A percentile compares a stretch with the other conserved stretches of the same genome.
phyloP scores from a whole-genome alignment of 768 basidiomycete species.

The Dendrothele bispora region DNA sequence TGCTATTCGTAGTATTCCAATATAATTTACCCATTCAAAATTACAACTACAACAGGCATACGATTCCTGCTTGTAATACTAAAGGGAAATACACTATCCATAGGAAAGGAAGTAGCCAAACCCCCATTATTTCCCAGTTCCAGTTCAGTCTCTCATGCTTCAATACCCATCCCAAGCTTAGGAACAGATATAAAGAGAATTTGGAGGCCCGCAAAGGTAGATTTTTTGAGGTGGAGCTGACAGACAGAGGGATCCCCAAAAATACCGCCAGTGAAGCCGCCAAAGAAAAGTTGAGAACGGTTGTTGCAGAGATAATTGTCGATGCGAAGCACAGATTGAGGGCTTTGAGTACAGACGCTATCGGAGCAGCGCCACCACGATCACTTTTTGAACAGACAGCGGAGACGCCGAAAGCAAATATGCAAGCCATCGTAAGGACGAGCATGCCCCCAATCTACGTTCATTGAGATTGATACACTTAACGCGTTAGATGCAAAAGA shows the following conservation, averaged over 20 bases:
- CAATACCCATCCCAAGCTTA: slow-evolving; percentile 63
- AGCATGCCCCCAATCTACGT: slow-evolving; percentile 22
- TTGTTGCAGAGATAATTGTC: slow-evolving; percentile 78
- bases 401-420: slow-evolving; percentile 33
- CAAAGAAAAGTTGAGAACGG: slow-evolving; percentile 92
- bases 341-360: slow-evolving; percentile 59
- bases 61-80: slow-evolving; percentile 67
- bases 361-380: slow-evolving; percentile 31
- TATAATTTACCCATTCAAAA: no score
- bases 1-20: not conserved
- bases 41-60: slow-evolving; percentile 44
- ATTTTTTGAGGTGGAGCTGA: slow-evolving; percentile 33
- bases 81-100: slow-evolving; percentile 80
- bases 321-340: slow-evolving; percentile 84
- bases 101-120: slow-evolving; percentile 83
- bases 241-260: slow-evolving; percentile 47
- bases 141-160: slow-evolving; percentile 51
- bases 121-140: slow-evolving; percentile 78
- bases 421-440: slow-evolving; percentile 27
- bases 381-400: slow-evolving; percentile 21
- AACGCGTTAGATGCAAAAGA: not conserved
- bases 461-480: slow-evolving; percentile 3
- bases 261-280: slow-evolving; percentile 61
- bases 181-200: slow-evolving; percentile 40
- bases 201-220: slow-evolving; percentile 22